phyloP scores from a whole-genome alignment of 2,329 filamentous ascomycete species.

The Pyrenophora tritici-repentis region DNA sequence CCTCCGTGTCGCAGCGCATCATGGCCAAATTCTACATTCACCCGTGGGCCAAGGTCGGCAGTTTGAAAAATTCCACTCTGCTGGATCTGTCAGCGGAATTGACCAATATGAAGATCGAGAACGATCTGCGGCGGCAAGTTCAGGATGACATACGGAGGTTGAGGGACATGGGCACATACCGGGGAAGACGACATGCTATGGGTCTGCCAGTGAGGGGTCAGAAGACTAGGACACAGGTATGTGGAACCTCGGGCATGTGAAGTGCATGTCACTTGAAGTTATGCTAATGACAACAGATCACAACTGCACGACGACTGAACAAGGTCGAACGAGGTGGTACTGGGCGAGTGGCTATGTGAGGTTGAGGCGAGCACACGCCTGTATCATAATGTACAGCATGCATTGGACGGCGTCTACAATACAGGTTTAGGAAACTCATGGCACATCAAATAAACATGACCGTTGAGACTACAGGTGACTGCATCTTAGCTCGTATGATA shows the following conservation, averaged over 20 bases:
- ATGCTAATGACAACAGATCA: conserved; percentile 52
- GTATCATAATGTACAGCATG: conserved; percentile 37
- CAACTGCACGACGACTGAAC: conserved; percentile 64
- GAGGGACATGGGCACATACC: conserved; percentile 87
- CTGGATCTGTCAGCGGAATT: conserved; percentile 83
- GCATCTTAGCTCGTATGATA: neutral
- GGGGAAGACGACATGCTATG: conserved; percentile 91
- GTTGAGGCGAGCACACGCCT: conserved; percentile 11
- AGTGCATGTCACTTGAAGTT: neutral
- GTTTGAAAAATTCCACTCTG: conserved; percentile 74
- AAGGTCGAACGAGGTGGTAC: conserved; percentile 58
- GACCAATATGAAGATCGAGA: conserved; percentile 91
- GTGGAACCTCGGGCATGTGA: conserved; percentile 1
- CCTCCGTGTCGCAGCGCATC: conserved; percentile 64
- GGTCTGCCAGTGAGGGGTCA: conserved; percentile 89
- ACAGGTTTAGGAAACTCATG: conserved; percentile 1
- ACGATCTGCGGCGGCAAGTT: conserved; percentile 76
- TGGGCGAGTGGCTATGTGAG: conserved; percentile 38
- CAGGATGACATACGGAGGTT: conserved; percentile 84
- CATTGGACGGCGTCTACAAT: conserved; percentile 17
- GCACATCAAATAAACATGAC: neutral
- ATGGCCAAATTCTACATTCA: conserved; percentile 91
- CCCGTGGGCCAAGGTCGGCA: conserved; percentile 76
- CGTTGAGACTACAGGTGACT: neutral
- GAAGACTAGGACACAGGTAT: conserved; percentile 76